These are phyloP conservation scores for Hippophae tibetana DNA, from an alignment of 306 rosid genomes.

Conservation along the genomic window DNA sequence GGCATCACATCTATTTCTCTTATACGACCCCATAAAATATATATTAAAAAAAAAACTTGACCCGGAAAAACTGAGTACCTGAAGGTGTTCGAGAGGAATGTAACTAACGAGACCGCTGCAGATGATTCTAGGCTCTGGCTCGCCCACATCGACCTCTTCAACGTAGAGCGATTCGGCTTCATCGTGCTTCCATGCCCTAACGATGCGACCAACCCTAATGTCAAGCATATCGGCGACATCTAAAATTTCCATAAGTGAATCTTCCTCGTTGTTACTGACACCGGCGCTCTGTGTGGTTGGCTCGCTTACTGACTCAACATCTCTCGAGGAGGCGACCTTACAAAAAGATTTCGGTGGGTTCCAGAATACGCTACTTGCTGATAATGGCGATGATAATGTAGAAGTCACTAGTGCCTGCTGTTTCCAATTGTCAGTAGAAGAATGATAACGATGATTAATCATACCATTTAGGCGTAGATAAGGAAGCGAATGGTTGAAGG, in stretches of 20 bases:
- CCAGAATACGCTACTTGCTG: neutral
- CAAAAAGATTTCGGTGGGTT: neutral
- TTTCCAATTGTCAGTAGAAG: neutral
- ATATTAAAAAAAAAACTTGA: neutral
- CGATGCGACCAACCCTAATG: conserved; percentile 67
- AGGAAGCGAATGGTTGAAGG: neutral
- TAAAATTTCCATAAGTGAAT: conserved; percentile 21
- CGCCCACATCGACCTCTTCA: conserved; percentile 82
- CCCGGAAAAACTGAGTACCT: conserved; percentile 25
- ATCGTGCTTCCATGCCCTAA: conserved; percentile 78
- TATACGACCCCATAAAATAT: no score
- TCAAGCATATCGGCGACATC: conserved; percentile 71
- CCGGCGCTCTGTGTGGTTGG: neutral
- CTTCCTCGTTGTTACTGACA: neutral
- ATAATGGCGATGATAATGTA: neutral
- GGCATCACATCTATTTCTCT: no score
- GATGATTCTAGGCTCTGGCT: conserved; percentile 70
- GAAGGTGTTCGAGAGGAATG: conserved; percentile 56
- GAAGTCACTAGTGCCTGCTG: no score
- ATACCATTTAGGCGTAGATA: neutral
- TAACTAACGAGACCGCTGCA: conserved; percentile 87
- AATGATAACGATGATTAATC: neutral
- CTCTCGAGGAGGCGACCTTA: conserved; percentile 3
- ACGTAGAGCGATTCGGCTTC: conserved; percentile 89
- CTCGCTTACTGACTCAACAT: neutral